A percentile compares a stretch with the other conserved stretches of the same genome.
Conservation (phyloP, 2,329 filamentous ascomycete species). For the Capronia coronata region DNA sequence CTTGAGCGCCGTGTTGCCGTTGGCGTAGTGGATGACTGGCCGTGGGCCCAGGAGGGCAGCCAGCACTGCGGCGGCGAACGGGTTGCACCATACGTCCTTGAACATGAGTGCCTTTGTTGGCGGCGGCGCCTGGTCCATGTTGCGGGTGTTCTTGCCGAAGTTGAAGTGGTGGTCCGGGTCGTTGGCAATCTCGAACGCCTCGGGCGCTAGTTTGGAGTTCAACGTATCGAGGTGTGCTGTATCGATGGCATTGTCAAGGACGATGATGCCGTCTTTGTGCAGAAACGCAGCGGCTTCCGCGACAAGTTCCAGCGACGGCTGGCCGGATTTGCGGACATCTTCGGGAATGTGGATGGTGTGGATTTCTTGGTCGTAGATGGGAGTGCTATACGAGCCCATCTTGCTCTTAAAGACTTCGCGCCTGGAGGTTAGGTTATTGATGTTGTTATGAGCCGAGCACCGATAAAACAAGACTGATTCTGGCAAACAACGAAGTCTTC, state of each 20-base stretch:
- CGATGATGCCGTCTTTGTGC: constrained; percentile 36
- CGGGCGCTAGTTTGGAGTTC: constrained; percentile 28
- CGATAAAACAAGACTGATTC: too few species aligned
- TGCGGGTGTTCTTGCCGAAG: constrained; percentile 33
- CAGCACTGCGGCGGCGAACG: constrained; percentile 35
- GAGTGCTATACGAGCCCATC: constrained; percentile 23
- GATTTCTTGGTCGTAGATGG: constrained; percentile 22
- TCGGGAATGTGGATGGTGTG: constrained; percentile 25
- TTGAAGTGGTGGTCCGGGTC: constrained; percentile 30
- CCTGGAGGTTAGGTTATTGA: neutral
- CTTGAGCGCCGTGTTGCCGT: constrained; percentile 38
- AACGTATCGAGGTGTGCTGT: constrained; percentile 33
- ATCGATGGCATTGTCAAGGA: constrained; percentile 36
- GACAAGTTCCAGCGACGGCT: constrained; percentile 22
- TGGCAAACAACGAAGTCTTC: too few species aligned
- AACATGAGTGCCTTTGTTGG: constrained; percentile 34
- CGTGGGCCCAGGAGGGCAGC: constrained; percentile 35
- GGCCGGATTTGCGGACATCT: constrained; percentile 14
- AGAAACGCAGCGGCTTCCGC: constrained; percentile 28
- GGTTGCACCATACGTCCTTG: constrained; percentile 37
- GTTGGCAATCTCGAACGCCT: constrained; percentile 33
- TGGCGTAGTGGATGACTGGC: constrained; percentile 36
- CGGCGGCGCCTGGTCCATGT: constrained; percentile 40
- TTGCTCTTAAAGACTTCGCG: neutral
- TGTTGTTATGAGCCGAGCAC: too few species aligned